Evolutionary conservation across 495 filamentous ascomycete species (phyloP).

Genomic region (Pyrenula aspistea): DNA sequence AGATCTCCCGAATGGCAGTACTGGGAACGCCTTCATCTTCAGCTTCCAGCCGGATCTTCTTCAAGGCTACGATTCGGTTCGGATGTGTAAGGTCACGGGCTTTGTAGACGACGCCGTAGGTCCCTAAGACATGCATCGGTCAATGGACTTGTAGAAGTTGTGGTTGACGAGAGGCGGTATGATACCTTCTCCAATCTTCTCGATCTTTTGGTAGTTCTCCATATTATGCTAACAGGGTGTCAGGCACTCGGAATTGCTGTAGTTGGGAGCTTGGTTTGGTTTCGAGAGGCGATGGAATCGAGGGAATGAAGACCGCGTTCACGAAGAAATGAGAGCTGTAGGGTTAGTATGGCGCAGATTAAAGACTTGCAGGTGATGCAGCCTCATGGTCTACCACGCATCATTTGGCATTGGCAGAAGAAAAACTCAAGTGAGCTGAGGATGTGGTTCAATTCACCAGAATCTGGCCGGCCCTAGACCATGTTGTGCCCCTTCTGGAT

Average conservation of each 20-base stretch:
- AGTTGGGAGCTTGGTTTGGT: too few relatives aligned
- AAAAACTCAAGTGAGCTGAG: neutral
- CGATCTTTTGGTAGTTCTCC: slow-evolving; percentile 99
- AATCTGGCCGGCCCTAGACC: neutral
- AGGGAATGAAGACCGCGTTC: too few relatives aligned
- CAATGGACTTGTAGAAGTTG: neutral
- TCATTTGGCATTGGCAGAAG: neutral
- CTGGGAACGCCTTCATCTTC: slow-evolving; percentile 96
- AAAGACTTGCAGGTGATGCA: neutral
- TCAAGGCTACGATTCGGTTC: slow-evolving; percentile 81
- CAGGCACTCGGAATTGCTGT: too few relatives aligned
- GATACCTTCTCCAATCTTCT: slow-evolving; percentile 97
- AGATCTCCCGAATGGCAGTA: slow-evolving; percentile 95
- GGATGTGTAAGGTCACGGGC: slow-evolving; percentile 67
- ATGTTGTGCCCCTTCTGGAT: neutral
- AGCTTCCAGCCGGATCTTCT: slow-evolving; percentile 96
- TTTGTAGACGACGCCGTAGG: slow-evolving; percentile 90
- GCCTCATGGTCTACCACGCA: neutral
- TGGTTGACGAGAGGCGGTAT: slow-evolving; percentile 3
- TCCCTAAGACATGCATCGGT: slow-evolving; percentile 39
- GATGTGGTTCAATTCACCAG: neutral
- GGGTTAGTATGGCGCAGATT: neutral
- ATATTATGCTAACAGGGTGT: slow-evolving; percentile 31
- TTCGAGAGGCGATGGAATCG: too few relatives aligned
- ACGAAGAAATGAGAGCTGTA: too few relatives aligned